Conservation (phyloP, 371 early-diverging fungal species). For the Rhizomucor pusillus region DNA sequence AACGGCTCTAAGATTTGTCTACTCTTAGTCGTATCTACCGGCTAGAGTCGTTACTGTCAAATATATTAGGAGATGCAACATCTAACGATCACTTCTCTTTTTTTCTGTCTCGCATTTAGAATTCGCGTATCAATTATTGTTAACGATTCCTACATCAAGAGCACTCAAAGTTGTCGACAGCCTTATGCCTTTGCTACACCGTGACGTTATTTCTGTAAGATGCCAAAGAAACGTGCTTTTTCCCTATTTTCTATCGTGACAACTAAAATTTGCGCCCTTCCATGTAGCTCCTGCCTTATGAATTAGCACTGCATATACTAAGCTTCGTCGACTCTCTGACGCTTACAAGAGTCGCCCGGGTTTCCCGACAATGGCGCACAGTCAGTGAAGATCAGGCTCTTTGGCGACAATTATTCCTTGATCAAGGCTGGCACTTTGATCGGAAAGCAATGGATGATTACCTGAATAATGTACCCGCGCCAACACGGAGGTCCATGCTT, state of each 20-base stretch:
- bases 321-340: constrained; percentile 50
- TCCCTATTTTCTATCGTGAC: not conserved
- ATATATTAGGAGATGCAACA: too few species aligned
- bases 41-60: too few species aligned
- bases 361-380: constrained; percentile 64
- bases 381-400: constrained; percentile 59
- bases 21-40: too few species aligned
- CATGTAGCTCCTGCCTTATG: constrained; percentile 53
- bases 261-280: not conserved
- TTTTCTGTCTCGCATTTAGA: constrained; percentile 39
- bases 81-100: not conserved
- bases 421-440: constrained; percentile 53
- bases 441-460: constrained; percentile 42
- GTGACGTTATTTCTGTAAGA: constrained; percentile 58
- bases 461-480: constrained; percentile 19
- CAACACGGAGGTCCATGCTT: not conserved
- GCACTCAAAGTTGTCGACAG: constrained; percentile 54
- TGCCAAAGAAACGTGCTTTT: not conserved
- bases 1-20: not conserved
- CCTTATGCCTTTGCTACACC: constrained; percentile 59
- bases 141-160: constrained; percentile 55
- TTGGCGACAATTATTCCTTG: constrained; percentile 61
- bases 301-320: constrained; percentile 64
- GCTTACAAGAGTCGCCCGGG: constrained; percentile 40
- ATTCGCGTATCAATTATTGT: constrained; percentile 65